phyloP scores from a whole-genome alignment of 2,329 filamentous ascomycete species.

The Fusarium pseudonygamai region DNA sequence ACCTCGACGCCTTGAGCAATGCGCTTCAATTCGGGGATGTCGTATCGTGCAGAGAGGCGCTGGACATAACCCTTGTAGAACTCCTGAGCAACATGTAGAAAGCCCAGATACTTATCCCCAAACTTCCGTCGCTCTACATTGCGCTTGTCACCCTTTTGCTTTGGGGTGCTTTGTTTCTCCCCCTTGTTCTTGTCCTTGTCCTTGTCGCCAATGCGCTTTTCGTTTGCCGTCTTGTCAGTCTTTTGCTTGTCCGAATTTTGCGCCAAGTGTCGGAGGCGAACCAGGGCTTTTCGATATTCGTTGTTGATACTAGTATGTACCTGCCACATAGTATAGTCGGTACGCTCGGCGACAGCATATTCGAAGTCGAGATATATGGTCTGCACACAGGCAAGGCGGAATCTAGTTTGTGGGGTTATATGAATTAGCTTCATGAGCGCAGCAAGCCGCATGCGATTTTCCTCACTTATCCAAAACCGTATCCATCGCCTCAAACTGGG shows the following conservation, averaged over 20 bases:
- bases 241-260: constrained; percentile 65
- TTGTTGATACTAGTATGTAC: constrained; percentile 80
- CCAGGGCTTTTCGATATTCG: constrained; percentile 77
- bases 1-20: constrained; percentile 53
- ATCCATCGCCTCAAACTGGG: constrained; percentile 57
- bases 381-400: constrained; percentile 76
- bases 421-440: constrained; percentile 19
- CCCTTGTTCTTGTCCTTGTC: constrained; percentile 32
- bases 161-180: constrained; percentile 37
- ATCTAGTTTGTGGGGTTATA: constrained; percentile 54
- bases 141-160: constrained; percentile 39
- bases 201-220: constrained; percentile 41
- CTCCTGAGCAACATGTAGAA: constrained; percentile 85
- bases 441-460: constrained; percentile 11
- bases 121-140: constrained; percentile 76
- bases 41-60: constrained; percentile 72
- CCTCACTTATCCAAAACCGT: constrained; percentile 55
- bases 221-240: constrained; percentile 35
- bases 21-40: constrained; percentile 60
- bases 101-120: constrained; percentile 82
- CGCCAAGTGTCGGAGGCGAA: constrained; percentile 61
- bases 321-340: constrained; percentile 80
- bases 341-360: constrained; percentile 68
- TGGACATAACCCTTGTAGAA: constrained; percentile 91
- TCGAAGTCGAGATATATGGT: constrained; percentile 78